Percentiles rank a stretch among this genome's conserved stretches.
Conservation (phyloP, 371 early-diverging fungal genomes). For the Lichtheimia hyalospora region DNA sequence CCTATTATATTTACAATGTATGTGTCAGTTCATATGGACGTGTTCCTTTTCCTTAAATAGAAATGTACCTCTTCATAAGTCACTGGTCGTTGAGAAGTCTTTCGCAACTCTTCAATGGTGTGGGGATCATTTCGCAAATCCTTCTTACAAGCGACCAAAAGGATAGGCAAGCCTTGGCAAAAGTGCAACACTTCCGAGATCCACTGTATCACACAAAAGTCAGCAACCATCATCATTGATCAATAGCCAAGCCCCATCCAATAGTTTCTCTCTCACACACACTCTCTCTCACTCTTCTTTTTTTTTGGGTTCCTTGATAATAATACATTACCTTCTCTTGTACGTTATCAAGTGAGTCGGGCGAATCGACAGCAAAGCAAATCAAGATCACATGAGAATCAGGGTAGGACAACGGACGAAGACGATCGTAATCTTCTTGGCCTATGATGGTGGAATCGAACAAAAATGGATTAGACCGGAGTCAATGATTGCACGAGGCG, state of each 20-base stretch:
- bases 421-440: slow-evolving; percentile 94
- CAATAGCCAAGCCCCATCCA: background rate
- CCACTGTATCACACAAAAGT: slow-evolving; percentile 63
- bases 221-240: background rate
- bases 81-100: slow-evolving; percentile 81
- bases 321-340: slow-evolving; percentile 67
- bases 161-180: slow-evolving; percentile 85
- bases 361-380: slow-evolving; percentile 91
- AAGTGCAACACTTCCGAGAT: slow-evolving; percentile 90
- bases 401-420: slow-evolving; percentile 96
- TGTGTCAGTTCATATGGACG: background rate
- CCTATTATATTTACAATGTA: slow-evolving; percentile 47
- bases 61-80: slow-evolving; percentile 67
- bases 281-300: no score
- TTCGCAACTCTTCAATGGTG: slow-evolving; percentile 76
- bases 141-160: slow-evolving; percentile 90
- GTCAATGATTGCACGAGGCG: slow-evolving; percentile 13
- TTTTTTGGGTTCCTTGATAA: background rate
- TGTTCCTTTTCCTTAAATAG: background rate
- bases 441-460: slow-evolving; percentile 39
- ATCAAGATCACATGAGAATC: slow-evolving; percentile 97
- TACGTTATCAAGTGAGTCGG: slow-evolving; percentile 95
- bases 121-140: slow-evolving; percentile 86
- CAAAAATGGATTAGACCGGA: slow-evolving; percentile 13
- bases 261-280: background rate